Base-by-base conservation (phyloP, 192 early-diverging fungal species). In the Borealophlyctis nickersoniae region DNA sequence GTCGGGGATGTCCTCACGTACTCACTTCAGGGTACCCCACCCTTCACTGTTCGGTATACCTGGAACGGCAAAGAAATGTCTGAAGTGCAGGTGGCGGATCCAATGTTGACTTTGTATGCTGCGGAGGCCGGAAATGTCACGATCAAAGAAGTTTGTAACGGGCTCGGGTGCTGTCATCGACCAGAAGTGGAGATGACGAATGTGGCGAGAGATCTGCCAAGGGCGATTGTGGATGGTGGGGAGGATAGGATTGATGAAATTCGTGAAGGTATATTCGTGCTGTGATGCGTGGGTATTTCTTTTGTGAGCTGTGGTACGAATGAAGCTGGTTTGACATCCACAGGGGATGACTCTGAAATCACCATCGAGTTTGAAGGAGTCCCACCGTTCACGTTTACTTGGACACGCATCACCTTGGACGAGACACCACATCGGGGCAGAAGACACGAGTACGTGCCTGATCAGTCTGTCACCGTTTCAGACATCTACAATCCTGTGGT, bases 381-480 rank as follows among this genome's bases (percentile, higher is more conserved):
- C 16, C 77, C 84, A 30, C 88, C 88, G 19, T 90, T 88, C 67
- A 78, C 75, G 1, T 90, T 90, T 67, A 80, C 86, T 0, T 89
- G 86, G 71, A 72, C 78, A 50, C 71, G 86, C 2, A 74, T 74
- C 2, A 67, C 71, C 9, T 62, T 76, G 52, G 23, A 31, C 51
- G 28, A 51, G 58, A 29, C 31, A 67, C 75, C 63, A 61, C 72
- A 9, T 52, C 72, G n/a, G 77, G 77, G 67, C 26, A 55, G 50
- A 27, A 14, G 22, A 22, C 51, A 22, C 19, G 27, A 52, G 3
- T 11, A 36, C 16, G 62, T 32, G 22, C 32, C 71, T 4, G 65
- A 80, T 24, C 78, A 81, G 53, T 71, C 80, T 19, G 78, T 85
- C 51, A 86, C 80, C 0, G 75, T 86, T 52, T 78, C 82, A 45